Percentiles rank a stretch among this genome's conserved stretches.
Evolutionary conservation across 2,329 filamentous ascomycete species (phyloP).

Genomic region (Pyricularia pennisetigena): DNA sequence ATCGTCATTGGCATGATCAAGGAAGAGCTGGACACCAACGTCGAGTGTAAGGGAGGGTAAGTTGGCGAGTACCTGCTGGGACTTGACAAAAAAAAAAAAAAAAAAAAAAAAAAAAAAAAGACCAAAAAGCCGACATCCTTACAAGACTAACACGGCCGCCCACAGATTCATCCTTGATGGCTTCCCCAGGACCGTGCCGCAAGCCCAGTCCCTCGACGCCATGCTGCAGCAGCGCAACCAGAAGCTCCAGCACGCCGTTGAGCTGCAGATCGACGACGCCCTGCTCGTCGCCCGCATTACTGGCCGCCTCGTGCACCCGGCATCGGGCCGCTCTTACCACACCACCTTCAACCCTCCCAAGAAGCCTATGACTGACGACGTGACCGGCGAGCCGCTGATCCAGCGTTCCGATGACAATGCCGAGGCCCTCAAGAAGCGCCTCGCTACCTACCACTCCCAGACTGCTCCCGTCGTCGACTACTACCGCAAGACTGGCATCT

Average conservation of each 20-base stretch:
- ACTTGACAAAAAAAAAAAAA: background rate
- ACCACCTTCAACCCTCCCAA: conserved; percentile 98
- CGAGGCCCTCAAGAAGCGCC: conserved; percentile 88
- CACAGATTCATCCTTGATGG: conserved; percentile 94
- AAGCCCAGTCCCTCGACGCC: conserved; percentile 86
- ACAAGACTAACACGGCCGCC: background rate
- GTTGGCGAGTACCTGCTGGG: conserved; percentile 14
- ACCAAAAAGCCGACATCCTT: too few relatives aligned
- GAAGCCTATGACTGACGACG: conserved; percentile 85
- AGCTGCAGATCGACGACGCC: conserved; percentile 92
- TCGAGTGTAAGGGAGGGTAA: conserved; percentile 94
- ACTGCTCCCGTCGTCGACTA: conserved; percentile 87
- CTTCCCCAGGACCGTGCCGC: conserved; percentile 92
- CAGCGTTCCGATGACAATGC: conserved; percentile 97
- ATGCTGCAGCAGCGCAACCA: conserved; percentile 77
- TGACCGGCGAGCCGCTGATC: conserved; percentile 92
- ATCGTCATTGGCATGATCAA: conserved; percentile 99
- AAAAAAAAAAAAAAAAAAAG: too few relatives aligned
- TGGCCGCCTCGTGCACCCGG: conserved; percentile 89
- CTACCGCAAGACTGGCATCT: conserved; percentile 97
- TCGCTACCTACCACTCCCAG: conserved; percentile 89
- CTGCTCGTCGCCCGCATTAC: conserved; percentile 95
- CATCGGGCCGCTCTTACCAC: conserved; percentile 94
- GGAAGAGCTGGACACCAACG: conserved; percentile 87
- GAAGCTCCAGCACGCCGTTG: conserved; percentile 86